A percentile compares a stretch with the other conserved stretches of the same genome.
phyloP scores from a whole-genome alignment of 73 alveolate genomes.

The Paraurostyla sp. region DNA sequence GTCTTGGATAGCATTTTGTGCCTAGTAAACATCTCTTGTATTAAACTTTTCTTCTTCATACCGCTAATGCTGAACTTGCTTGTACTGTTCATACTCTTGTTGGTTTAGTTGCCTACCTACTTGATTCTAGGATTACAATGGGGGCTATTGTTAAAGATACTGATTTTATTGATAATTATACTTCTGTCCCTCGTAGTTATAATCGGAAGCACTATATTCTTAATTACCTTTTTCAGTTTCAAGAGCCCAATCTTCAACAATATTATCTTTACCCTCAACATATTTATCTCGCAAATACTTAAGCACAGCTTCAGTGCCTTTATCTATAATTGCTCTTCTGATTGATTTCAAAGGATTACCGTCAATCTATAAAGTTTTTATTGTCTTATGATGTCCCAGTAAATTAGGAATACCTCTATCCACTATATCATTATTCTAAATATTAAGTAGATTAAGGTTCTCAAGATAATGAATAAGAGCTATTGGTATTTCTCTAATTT shows the following conservation, averaged over 20 bases:
- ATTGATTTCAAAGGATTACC: conserved; percentile 97
- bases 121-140: not conserved
- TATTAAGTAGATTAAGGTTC: conserved; percentile 33
- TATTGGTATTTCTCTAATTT: conserved; percentile 56
- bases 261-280: conserved; percentile 66
- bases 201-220: not conserved
- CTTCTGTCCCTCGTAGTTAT: not conserved
- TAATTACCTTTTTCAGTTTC: conserved; percentile 4
- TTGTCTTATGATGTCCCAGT: conserved; percentile 52
- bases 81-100: not conserved
- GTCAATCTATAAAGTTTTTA: conserved; percentile 87
- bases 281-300: conserved; percentile 84
- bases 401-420: conserved; percentile 60
- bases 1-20: conserved; percentile 20
- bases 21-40: not conserved
- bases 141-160: not conserved
- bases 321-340: conserved; percentile 89
- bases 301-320: conserved; percentile 91
- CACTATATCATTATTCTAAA: conserved; percentile 63
- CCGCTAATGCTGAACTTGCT: not conserved
- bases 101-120: conserved; percentile 32
- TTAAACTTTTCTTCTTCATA: conserved; percentile 2
- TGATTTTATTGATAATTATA: not conserved
- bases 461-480: conserved; percentile 60
- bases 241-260: conserved; percentile 61